Evolutionary conservation across 345 rosid species (phyloP).

Genomic region (Eucalyptus dawsonii): DNA sequence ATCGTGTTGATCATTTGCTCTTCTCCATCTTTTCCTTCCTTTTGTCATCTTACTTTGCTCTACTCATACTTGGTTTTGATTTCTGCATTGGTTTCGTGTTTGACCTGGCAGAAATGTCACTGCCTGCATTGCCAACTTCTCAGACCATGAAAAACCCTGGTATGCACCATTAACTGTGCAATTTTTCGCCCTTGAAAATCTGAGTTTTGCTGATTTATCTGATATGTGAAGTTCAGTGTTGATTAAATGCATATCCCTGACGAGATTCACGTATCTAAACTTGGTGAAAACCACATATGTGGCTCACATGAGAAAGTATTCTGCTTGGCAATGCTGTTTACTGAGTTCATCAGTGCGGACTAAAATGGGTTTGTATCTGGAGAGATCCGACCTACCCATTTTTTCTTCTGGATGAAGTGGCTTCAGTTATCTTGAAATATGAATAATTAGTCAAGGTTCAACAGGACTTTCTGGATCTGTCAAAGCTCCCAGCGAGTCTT

Average conservation of each 20-base stretch:
- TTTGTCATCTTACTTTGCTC: background rate
- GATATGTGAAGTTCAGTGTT: background rate
- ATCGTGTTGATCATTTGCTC: background rate
- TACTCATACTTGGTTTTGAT: background rate
- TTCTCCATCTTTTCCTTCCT: background rate
- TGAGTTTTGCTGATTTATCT: background rate
- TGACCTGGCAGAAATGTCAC: constrained; percentile 74
- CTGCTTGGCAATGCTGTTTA: background rate
- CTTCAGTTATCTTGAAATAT: background rate
- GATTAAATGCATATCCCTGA: background rate
- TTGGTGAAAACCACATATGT: background rate
- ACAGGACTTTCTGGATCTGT: background rate
- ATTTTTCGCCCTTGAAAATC: background rate
- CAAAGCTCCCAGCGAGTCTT: background rate
- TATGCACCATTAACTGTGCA: constrained; percentile 5
- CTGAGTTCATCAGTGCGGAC: background rate
- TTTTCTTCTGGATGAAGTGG: background rate
- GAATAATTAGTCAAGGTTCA: background rate
- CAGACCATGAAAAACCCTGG: constrained; percentile 64
- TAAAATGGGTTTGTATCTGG: background rate
- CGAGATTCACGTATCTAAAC: background rate
- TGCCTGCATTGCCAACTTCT: constrained; percentile 92
- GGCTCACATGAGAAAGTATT: background rate
- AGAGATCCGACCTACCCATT: background rate
- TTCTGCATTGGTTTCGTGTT: background rate